phyloP scores from a whole-genome alignment of 768 basidiomycete species.

The Cystobasidium onofrii region DNA sequence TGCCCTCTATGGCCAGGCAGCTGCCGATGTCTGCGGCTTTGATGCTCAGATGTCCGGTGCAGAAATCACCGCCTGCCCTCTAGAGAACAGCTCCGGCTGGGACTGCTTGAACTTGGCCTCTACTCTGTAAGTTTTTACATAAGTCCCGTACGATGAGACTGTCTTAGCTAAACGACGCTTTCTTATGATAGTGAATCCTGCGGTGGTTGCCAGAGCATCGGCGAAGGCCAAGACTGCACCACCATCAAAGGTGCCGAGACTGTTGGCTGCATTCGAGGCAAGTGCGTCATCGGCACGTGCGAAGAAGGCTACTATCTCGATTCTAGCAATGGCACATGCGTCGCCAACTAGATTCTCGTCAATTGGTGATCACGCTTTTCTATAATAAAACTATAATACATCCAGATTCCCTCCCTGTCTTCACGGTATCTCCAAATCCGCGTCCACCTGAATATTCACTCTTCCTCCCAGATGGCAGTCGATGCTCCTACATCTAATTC shows the following conservation, averaged over 20 bases:
- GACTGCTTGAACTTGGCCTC: constrained; percentile 29
- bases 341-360: constrained; percentile 13
- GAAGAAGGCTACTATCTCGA: constrained; percentile 33
- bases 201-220: constrained; percentile 34
- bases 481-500: no score
- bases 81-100: constrained; percentile 22
- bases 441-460: no score
- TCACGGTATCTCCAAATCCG: no score
- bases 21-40: constrained; percentile 28
- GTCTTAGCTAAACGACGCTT: background rate
- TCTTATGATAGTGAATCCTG: constrained; percentile 3
- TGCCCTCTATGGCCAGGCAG: constrained; percentile 26
- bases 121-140: constrained; percentile 8
- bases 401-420: no score
- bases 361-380: background rate
- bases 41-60: constrained; percentile 22
- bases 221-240: constrained; percentile 51
- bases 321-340: constrained; percentile 28
- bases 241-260: constrained; percentile 49
- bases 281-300: constrained; percentile 49
- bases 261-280: constrained; percentile 46
- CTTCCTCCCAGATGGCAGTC: no score
- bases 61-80: constrained; percentile 28
- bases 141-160: background rate
- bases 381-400: background rate